Base-by-base conservation (phyloP, 306 rosid genomes). In the Bauhinia variegata region DNA sequence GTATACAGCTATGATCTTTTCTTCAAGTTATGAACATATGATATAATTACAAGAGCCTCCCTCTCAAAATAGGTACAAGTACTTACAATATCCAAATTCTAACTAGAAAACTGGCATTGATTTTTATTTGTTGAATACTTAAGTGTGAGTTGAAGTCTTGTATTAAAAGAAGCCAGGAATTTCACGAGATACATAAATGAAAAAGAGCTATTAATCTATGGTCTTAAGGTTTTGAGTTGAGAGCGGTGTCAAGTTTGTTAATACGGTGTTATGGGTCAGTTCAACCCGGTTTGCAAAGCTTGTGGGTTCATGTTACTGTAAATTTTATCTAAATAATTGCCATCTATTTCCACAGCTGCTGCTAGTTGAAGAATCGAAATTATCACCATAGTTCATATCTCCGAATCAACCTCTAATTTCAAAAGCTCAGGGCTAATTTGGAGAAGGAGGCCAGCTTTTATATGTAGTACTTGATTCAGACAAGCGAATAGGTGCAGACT, bases 381-480 rank as follows among this genome's bases (percentile, higher is more conserved):
- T 41, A 32, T 44, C 30, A 8, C 19, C 12, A 42, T 60, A 42
- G 8, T 44, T n/a, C 4, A 5, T n/a, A 44, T 30, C 30, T 44
- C 28, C 56, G 15, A 47, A 16, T 23, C 2, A 23, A 23, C 11
- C 12, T 31, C 32, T 43, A 47, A 31, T 47, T 47, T 46, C 68
- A 63, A 49, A 17, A 23, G 28, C 1, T 18, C 13, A 49, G 44
- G 55, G 56, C 16, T 32, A 48, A 4, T 31, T 63, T 47, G 31
- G 7, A 43, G 32, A 46, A 30, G 33, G 13, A 8, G 1, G 52
- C 17, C 19, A 0, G 8, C 10, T 63, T 39, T 37, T n/a, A n/a
- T n/a, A n/a, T n/a, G n/a, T n/a, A n/a, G n/a, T n/a, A n/a, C n/a
- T 65, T 48, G 71, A 65, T 52, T 75, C 43, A 50, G 58, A 42